Base-by-base conservation (phyloP, 768 basidiomycete species). In the Lentinula lateritia region DNA sequence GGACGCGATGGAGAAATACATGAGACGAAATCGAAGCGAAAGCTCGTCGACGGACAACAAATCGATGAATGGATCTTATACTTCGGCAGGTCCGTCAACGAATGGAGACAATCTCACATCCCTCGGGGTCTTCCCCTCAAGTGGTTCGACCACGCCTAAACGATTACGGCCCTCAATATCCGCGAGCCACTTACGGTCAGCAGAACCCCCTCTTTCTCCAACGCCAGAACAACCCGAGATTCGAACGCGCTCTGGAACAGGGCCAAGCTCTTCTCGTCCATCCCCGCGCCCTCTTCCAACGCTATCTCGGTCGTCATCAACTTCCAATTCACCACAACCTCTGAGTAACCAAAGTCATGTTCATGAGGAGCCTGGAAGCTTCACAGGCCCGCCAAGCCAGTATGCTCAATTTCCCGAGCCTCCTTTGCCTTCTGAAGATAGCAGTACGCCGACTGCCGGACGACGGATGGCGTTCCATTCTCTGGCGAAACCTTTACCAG, bases 1-100 rank as follows among this genome's bases (percentile, higher is more conserved):
- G 18, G 89, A 89, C 69, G 93, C 92, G 41, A 91, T 90, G 80
- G 91, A 92, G 71, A 90, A 92, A 68, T 94, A 92, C 70, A 78
- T 92, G 70, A 79, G 83, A 63, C 83, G 92, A 61, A 90, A 90
- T 76, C 83, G 92, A 61, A 93, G 91, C 69, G 92, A 89, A 54
- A 92, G 90, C 67, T 85, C 87, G 18, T 90, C 89, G 1, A 88
- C 88, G 13, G 89, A 91, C 66, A 84, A 80, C 64, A 84, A 77
- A 70, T 89, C 88, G 6, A 83, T 85, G 68, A 84, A 82, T 69
- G 84, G 82, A 23, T 78, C 77, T 52, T 79, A 72, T 66, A 75
- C 82, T 42, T 82, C 82, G 52, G 77, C 76, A 50, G 83, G 81
- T 28, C 78, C 76, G 32, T 82, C 83, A n/a, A 70, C 75, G 7